Evolutionary conservation across 2,329 filamentous ascomycete species (phyloP), one percentile per base, ranked within the genome.

Genomic region (Neodidymelliopsis sp.): DNA sequence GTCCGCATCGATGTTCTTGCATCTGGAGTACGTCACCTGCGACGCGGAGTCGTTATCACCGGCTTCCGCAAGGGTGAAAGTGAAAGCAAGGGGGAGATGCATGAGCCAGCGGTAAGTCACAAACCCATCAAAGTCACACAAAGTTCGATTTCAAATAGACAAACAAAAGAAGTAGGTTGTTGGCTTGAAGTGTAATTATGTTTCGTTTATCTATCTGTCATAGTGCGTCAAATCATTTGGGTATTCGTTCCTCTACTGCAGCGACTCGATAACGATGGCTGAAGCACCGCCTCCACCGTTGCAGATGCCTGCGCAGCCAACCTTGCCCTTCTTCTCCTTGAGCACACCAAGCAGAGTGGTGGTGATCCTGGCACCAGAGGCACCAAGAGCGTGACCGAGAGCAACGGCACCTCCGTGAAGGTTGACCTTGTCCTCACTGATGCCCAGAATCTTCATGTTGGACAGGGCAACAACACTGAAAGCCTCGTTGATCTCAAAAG

Each of bases 401-500:
- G 94, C 94, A 55, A 99, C 94, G 44, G 94, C 90, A 72, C 94
- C 94, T 69, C 94, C 94, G 69, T 91, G 93, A 47, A 97, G 80
- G 78, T 99, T 99, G 72, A 99, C 92, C 78, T 91, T 95, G 52
- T 92, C 89, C 59, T 89, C 83, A 57, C 81, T 80, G 48, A 99
- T 78, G 54, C 81, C 82, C 29, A 99, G 85, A 45, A 97, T 75
- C 84, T 99, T 96, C 79, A 96, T 86, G 81, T 99, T 99, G 61
- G 94, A 92, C 41, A 99, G 83, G 28, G 94, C 91, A 57, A 99
- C 94, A 38, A 96, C 94, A 56, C 90, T 94, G 81, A 99, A 99
- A 30, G 94, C 94, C 81, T 99, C 94, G 81, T 99, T 99, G 82
- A 99, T 97, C 82, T 99, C 94, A 75, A 94, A 99, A 64, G 86